Conservation (phyloP, 129 eudicot genomes). For the Escallonia rubra region DNA sequence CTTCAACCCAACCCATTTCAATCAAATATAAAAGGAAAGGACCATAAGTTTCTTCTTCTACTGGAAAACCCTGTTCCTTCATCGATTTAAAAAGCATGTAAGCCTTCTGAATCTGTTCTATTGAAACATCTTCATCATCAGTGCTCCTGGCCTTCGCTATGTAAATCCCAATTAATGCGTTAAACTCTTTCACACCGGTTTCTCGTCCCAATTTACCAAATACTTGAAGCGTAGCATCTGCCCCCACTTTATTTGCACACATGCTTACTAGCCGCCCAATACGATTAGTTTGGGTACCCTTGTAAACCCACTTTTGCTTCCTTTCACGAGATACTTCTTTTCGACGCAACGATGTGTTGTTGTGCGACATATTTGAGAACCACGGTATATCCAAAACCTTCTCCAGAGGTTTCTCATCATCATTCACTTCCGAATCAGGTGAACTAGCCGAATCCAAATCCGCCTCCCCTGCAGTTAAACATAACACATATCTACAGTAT, state of each 20-base stretch:
- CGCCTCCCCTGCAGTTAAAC: conserved; percentile 31
- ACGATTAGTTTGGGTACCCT: conserved; percentile 32
- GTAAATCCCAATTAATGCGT: conserved; percentile 43
- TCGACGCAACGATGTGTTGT: conserved; percentile 27
- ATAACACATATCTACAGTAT: neutral
- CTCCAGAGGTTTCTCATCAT: conserved; percentile 1
- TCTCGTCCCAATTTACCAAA: conserved; percentile 59
- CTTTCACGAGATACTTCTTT: conserved; percentile 54
- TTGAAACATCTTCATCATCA: conserved; percentile 54
- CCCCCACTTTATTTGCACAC: conserved; percentile 61
- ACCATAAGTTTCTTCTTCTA: conserved; percentile 67
- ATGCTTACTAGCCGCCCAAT: conserved; percentile 32
- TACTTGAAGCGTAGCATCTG: conserved; percentile 41
- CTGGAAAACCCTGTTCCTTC: conserved; percentile 62
- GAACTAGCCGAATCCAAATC: conserved; percentile 18
- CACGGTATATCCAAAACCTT: conserved; percentile 35
- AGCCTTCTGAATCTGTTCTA: conserved; percentile 53
- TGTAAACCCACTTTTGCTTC: conserved; percentile 64
- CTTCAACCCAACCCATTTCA: conserved; percentile 62
- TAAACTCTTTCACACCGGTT: conserved; percentile 64
- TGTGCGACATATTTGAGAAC: conserved; percentile 17
- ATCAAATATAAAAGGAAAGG: conserved; percentile 59
- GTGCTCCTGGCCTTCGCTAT: conserved; percentile 57
- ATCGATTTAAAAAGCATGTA: conserved; percentile 46
- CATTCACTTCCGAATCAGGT: conserved; percentile 16